Conservation (phyloP, 192 early-diverging fungal species). For the Coemansia sp. region DNA sequence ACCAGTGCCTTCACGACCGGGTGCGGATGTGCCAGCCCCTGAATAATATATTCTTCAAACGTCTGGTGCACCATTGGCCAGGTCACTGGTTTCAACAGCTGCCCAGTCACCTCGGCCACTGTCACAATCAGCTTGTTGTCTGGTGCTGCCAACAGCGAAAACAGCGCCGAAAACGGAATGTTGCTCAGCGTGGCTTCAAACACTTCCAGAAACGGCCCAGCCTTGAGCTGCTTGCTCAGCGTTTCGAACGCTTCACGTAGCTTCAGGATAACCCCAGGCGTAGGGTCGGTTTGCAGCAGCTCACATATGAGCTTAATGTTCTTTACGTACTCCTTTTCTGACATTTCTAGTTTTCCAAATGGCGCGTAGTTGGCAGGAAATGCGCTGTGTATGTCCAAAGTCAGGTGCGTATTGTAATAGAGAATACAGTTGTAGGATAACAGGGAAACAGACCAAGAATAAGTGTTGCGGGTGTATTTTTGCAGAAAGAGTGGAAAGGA, state of each 20-base stretch:
- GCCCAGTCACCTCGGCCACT: slow-evolving; percentile 35
- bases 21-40: slow-evolving; percentile 48
- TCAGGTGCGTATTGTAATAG: slow-evolving; percentile 7
- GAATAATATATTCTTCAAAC: slow-evolving; percentile 52
- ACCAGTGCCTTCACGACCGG: slow-evolving; percentile 46
- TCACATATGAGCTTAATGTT: slow-evolving; percentile 49
- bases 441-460: background rate
- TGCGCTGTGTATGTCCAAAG: slow-evolving; percentile 17
- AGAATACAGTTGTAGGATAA: background rate
- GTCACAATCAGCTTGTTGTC: slow-evolving; percentile 45
- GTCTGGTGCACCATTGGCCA: slow-evolving; percentile 51
- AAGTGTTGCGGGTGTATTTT: background rate
- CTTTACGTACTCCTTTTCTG: slow-evolving; percentile 35
- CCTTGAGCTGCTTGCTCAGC: slow-evolving; percentile 43
- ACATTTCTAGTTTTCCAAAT: slow-evolving; percentile 9
- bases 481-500: slow-evolving; percentile 2
- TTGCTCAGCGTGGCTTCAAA: slow-evolving; percentile 49
- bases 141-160: slow-evolving; percentile 45
- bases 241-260: slow-evolving; percentile 38
- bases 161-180: slow-evolving; percentile 47
- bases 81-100: slow-evolving; percentile 44
- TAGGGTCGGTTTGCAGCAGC: slow-evolving; percentile 48
- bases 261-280: slow-evolving; percentile 40
- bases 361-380: background rate
- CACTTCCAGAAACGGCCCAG: slow-evolving; percentile 48